Conservation (phyloP, 2,329 filamentous ascomycete species). For the Alternaria sp. region DNA sequence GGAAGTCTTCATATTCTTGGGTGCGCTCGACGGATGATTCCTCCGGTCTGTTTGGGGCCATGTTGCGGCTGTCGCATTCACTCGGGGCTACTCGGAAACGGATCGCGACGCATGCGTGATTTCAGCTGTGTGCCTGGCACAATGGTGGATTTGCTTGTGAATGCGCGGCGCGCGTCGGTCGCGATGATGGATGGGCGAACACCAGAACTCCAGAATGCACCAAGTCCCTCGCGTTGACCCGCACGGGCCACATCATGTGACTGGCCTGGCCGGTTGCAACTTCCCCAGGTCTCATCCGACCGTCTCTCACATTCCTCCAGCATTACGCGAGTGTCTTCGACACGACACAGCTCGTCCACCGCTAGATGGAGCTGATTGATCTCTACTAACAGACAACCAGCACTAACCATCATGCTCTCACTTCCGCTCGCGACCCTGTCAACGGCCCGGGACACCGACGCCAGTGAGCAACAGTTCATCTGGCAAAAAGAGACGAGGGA, state of each 20-base stretch:
- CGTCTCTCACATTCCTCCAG: neutral
- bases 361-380: slow-evolving; percentile 3
- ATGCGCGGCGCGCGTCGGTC: slow-evolving; percentile 44
- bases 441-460: slow-evolving; percentile 43
- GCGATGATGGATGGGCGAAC: slow-evolving; percentile 44
- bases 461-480: slow-evolving; percentile 38
- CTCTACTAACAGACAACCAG: neutral
- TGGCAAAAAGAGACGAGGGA: slow-evolving; percentile 49
- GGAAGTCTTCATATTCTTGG: slow-evolving; percentile 80
- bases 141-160: slow-evolving; percentile 34
- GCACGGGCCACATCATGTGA: slow-evolving; percentile 32
- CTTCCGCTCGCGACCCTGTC: slow-evolving; percentile 46
- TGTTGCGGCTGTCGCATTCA: slow-evolving; percentile 52
- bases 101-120: slow-evolving; percentile 34
- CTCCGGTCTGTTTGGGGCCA: slow-evolving; percentile 55
- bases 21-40: slow-evolving; percentile 60
- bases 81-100: slow-evolving; percentile 23
- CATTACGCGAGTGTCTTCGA: neutral
- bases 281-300: slow-evolving; percentile 18
- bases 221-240: slow-evolving; percentile 32
- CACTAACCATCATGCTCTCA: slow-evolving; percentile 38
- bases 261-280: slow-evolving; percentile 11
- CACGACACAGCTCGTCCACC: neutral
- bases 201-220: slow-evolving; percentile 39
- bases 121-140: slow-evolving; percentile 31